Conservation (phyloP, 495 filamentous ascomycete genomes). For the Poronia punctata region DNA sequence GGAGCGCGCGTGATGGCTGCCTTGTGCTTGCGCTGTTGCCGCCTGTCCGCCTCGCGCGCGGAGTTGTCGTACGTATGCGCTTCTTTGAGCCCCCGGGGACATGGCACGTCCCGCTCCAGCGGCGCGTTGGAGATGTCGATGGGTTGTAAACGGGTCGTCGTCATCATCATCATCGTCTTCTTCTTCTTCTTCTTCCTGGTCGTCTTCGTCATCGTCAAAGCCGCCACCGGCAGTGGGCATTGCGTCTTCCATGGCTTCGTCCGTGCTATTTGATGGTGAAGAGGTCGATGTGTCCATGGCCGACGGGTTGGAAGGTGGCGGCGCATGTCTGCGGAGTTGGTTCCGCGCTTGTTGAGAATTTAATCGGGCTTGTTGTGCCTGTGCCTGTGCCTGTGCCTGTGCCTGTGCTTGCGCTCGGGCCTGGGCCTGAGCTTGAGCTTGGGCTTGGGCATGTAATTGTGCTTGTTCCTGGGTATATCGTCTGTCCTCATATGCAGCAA, state of each 20-base stretch:
- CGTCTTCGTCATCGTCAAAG: conserved; percentile 4
- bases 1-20: conserved; percentile 6
- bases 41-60: conserved; percentile 12
- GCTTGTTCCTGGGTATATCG: conserved; percentile 22
- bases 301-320: conserved; percentile 10
- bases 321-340: neutral
- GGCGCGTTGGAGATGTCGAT: conserved; percentile 14
- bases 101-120: conserved; percentile 3
- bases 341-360: no score
- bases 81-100: conserved; percentile 6
- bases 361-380: conserved; percentile 2
- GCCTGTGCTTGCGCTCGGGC: conserved; percentile 13
- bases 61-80: conserved; percentile 3
- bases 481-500: conserved; percentile 67
- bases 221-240: neutral
- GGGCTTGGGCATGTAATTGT: conserved; percentile 16
- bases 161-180: conserved; percentile 22
- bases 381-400: conserved; percentile 12
- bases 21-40: conserved; percentile 6
- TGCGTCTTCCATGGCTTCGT: conserved; percentile 17
- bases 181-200: conserved; percentile 1
- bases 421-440: conserved; percentile 15
- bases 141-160: conserved; percentile 21
- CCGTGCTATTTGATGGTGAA: conserved; percentile 11
- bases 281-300: conserved; percentile 22